Evolutionary conservation across 176 grass and related monocot species (phyloP).

Genomic region (Aegilops bicornis): DNA sequence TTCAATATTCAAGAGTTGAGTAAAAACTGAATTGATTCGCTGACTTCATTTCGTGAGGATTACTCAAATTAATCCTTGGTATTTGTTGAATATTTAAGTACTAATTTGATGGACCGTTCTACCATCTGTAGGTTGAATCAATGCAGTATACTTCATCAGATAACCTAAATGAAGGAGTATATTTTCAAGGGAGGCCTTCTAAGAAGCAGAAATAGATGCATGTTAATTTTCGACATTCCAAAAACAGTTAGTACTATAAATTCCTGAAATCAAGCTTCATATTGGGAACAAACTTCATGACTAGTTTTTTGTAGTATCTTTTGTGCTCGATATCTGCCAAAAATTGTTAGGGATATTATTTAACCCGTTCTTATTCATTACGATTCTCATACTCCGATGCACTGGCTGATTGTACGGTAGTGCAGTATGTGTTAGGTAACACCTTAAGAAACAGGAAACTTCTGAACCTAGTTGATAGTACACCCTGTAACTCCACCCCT

Average conservation of each 20-base stretch:
- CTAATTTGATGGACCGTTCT: conserved; percentile 31
- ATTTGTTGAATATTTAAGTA: conserved; percentile 25
- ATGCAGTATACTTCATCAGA: conserved; percentile 41
- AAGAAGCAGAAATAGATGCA: conserved; percentile 70
- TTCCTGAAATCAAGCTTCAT: conserved; percentile 18
- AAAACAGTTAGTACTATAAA: conserved; percentile 51
- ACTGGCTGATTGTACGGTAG: neutral
- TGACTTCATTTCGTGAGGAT: neutral
- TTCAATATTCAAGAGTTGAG: neutral
- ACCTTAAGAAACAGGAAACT: neutral
- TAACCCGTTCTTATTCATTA: neutral
- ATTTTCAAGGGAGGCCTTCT: conserved; percentile 49
- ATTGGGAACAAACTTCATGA: neutral
- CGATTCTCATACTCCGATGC: neutral
- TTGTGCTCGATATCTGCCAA: neutral
- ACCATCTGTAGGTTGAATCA: conserved; percentile 43
- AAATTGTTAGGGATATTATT: neutral
- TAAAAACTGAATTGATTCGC: neutral
- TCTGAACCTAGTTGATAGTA: neutral
- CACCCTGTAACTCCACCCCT: neutral
- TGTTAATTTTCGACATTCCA: conserved; percentile 58
- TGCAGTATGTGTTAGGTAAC: too few relatives aligned
- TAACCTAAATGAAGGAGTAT: neutral
- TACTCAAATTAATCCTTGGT: neutral
- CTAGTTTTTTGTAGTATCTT: neutral